A percentile compares a stretch with the other conserved stretches of the same genome.
Conservation (phyloP, 2,329 filamentous ascomycete species). For the Pseudogymnoascus sp. region DNA sequence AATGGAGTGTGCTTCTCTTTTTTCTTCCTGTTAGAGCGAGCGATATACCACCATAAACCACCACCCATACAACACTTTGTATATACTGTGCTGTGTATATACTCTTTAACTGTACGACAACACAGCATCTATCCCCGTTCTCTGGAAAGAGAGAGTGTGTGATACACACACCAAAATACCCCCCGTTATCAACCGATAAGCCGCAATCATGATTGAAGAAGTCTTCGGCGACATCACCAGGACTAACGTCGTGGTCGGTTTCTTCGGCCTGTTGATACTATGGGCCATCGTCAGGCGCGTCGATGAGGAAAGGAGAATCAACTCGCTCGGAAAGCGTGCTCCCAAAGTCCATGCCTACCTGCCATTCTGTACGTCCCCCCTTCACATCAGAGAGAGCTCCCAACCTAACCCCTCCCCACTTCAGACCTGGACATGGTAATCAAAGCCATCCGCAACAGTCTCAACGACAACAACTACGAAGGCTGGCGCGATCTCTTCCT, state of each 20-base stretch:
- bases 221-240: background rate
- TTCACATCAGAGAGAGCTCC: too few relatives aligned
- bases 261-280: background rate
- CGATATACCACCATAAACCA: background rate
- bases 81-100: background rate
- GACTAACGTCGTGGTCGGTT: background rate
- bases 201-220: constrained; percentile 3
- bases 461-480: constrained; percentile 48
- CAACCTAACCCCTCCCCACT: background rate
- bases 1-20: background rate
- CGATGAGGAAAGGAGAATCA: constrained; percentile 37
- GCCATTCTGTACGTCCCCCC: constrained; percentile 39
- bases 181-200: background rate
- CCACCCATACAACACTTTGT: background rate
- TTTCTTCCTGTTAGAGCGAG: background rate
- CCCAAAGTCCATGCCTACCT: constrained; percentile 29
- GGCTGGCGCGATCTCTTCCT: constrained; percentile 51
- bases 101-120: background rate
- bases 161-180: background rate
- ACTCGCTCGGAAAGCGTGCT: constrained; percentile 38
- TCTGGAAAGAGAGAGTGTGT: background rate
- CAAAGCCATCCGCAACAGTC: constrained; percentile 43
- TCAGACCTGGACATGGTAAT: constrained; percentile 60
- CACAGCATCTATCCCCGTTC: too few relatives aligned
- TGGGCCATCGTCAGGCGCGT: constrained; percentile 29